Percentiles rank a stretch among this genome's conserved stretches.
phyloP scores from a whole-genome alignment of 2,329 filamentous ascomycete genomes.

The Hyphodiscus sp. region DNA sequence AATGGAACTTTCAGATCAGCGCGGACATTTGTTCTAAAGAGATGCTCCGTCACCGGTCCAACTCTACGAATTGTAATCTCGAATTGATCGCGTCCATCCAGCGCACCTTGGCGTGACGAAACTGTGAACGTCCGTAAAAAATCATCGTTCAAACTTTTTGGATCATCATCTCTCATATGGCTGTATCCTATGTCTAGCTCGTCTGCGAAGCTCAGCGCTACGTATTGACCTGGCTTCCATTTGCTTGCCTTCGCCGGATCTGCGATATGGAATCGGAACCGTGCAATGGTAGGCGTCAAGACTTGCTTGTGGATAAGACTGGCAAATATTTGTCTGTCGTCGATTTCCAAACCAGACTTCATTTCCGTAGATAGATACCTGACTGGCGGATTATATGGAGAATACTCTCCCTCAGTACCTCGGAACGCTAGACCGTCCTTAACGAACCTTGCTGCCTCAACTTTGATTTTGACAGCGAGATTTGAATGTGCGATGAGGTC shows the following conservation, averaged over 20 bases:
- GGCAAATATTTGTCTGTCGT: slow-evolving; percentile 33
- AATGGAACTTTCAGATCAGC: slow-evolving; percentile 57
- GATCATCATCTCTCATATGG: slow-evolving; percentile 80
- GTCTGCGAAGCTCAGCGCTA: slow-evolving; percentile 64
- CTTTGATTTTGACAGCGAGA: slow-evolving; percentile 62
- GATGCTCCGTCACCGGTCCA: slow-evolving; percentile 59
- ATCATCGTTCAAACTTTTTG: slow-evolving; percentile 75
- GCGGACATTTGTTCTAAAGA: slow-evolving; percentile 52
- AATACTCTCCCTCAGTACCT: slow-evolving; percentile 50
- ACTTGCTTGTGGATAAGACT: slow-evolving; percentile 50
- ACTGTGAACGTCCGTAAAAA: slow-evolving; percentile 79
- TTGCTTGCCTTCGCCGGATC: slow-evolving; percentile 28
- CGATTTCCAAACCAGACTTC: slow-evolving; percentile 3
- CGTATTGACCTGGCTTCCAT: slow-evolving; percentile 70
- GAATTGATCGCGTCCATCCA: slow-evolving; percentile 35
- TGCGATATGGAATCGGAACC: slow-evolving; percentile 53
- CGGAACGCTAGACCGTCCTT: slow-evolving; percentile 61
- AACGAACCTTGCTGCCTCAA: slow-evolving; percentile 57
- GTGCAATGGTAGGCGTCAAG: slow-evolving; percentile 60
- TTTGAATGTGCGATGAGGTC: slow-evolving; percentile 61
- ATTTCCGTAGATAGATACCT: slow-evolving; percentile 58
- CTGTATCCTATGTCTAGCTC: slow-evolving; percentile 69
- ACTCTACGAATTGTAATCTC: slow-evolving; percentile 68
- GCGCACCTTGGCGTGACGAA: slow-evolving; percentile 41
- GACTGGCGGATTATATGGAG: slow-evolving; percentile 74